Conservation (phyloP, 495 filamentous ascomycete genomes). For the Penicillium psychrofluorescens region DNA sequence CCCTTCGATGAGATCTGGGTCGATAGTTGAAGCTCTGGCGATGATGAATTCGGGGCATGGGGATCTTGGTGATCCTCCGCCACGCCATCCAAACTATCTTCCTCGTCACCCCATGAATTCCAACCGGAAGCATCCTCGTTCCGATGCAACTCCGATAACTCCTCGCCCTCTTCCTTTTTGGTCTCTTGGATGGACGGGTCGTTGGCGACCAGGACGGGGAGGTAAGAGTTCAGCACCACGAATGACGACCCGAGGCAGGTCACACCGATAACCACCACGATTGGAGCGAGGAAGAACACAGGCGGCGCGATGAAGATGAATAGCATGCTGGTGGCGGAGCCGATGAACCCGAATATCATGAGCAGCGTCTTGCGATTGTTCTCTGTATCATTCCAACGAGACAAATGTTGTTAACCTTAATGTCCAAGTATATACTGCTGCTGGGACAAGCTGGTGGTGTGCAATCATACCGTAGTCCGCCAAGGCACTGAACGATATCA, state of each 20-base stretch:
- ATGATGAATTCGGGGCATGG: conserved; percentile 22
- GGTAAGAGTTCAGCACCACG: conserved; percentile 44
- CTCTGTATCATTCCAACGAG: conserved; percentile 11
- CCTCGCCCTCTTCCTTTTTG: conserved; percentile 13
- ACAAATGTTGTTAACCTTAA: conserved; percentile 1
- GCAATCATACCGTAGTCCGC: conserved; percentile 44
- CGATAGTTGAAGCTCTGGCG: conserved; percentile 63
- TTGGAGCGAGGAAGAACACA: conserved; percentile 64
- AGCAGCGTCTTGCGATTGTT: conserved; percentile 63
- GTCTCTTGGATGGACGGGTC: conserved; percentile 29
- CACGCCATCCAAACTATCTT: conserved; percentile 10
- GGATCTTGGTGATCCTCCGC: conserved; percentile 5
- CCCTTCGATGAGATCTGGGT: conserved; percentile 76
- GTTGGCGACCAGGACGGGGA: conserved; percentile 43
- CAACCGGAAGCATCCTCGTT: conserved; percentile 12
- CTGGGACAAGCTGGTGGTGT: neutral
- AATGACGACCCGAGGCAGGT: conserved; percentile 55
- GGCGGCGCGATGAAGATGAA: conserved; percentile 68
- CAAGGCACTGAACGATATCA: conserved; percentile 45
- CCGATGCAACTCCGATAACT: conserved; percentile 16
- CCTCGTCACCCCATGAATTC: conserved; percentile 33
- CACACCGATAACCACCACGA: conserved; percentile 77
- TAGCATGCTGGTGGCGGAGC: conserved; percentile 71
- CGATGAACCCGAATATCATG: conserved; percentile 70
- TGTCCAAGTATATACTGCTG: neutral